phyloP scores from a whole-genome alignment of 2,329 filamentous ascomycete species.

The Drechmeria coniospora region DNA sequence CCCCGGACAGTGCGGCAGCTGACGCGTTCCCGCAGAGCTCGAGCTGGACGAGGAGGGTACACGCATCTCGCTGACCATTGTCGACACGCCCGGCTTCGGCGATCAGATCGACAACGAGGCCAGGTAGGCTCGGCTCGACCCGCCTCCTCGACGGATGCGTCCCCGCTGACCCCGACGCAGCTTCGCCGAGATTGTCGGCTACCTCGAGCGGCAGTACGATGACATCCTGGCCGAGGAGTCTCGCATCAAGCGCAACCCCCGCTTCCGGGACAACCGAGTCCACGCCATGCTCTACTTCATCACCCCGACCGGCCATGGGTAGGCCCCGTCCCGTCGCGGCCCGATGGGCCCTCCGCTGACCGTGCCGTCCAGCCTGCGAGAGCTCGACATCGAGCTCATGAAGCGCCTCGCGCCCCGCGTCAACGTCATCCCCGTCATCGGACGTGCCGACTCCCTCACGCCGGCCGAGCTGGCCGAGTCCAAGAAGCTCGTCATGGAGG shows the following conservation, averaged over 20 bases:
- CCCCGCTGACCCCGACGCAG: slow-evolving; percentile 26
- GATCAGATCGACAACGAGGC: slow-evolving; percentile 99
- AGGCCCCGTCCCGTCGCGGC: too few relatives aligned
- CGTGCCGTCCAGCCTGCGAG: slow-evolving; percentile 55
- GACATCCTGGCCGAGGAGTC: slow-evolving; percentile 98
- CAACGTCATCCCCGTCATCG: slow-evolving; percentile 98
- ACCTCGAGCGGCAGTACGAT: slow-evolving; percentile 98
- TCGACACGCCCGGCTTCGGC: slow-evolving; percentile 95
- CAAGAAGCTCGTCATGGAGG: slow-evolving; percentile 99
- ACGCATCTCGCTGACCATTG: slow-evolving; percentile 93
- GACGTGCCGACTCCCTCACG: slow-evolving; percentile 93
- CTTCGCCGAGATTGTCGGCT: slow-evolving; percentile 95
- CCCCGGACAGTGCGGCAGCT: too few relatives aligned
- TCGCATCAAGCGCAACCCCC: slow-evolving; percentile 99
- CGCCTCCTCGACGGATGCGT: not conserved
- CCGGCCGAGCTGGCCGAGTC: slow-evolving; percentile 94
- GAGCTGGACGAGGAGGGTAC: slow-evolving; percentile 98
- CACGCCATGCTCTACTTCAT: slow-evolving; percentile 99
- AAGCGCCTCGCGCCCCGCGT: slow-evolving; percentile 95
- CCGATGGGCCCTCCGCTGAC: too few relatives aligned
- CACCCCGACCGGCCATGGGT: slow-evolving; percentile 92
- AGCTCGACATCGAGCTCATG: slow-evolving; percentile 99
- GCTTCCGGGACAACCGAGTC: slow-evolving; percentile 97
- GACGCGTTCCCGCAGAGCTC: slow-evolving; percentile 50
- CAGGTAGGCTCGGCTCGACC: slow-evolving; percentile 48